A percentile compares a stretch with the other conserved stretches of the same genome.
Conservation (phyloP, 441 rosid genomes). For the Geranium incanum region DNA sequence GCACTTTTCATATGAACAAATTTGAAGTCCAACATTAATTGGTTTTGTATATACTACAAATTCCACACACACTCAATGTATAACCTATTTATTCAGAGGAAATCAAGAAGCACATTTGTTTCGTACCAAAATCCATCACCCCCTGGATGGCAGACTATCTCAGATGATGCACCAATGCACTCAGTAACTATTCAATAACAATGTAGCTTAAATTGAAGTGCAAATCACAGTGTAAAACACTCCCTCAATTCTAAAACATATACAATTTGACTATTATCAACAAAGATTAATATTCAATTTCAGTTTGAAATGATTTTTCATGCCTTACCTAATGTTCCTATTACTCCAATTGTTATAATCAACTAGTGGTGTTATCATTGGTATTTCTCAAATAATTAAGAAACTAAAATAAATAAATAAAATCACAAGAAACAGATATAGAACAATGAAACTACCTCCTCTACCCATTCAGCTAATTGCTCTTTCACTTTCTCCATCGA, state of each 20-base stretch:
- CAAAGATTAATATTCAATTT: background rate
- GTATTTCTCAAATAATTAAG: background rate
- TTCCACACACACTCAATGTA: background rate
- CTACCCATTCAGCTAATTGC: slow-evolving; percentile 49
- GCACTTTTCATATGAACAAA: background rate
- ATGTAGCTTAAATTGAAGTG: background rate
- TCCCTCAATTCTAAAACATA: background rate
- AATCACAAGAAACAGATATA: background rate
- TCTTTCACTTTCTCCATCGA: slow-evolving; percentile 64
- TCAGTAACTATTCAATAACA: background rate
- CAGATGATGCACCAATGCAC: background rate
- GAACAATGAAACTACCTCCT: slow-evolving; percentile 36
- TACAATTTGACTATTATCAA: background rate
- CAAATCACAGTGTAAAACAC: background rate
- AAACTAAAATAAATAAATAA: slow-evolving; percentile 1
- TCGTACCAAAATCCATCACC: background rate
- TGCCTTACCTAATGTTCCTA: background rate
- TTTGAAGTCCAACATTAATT: background rate
- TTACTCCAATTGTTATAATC: background rate
- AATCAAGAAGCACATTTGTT: background rate
- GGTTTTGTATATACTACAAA: background rate
- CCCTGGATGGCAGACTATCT: background rate
- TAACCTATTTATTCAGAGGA: background rate
- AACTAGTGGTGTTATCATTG: background rate
- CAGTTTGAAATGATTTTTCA: background rate